phyloP scores from a whole-genome alignment of 169 alveolate species.

The Babesia sp. region DNA sequence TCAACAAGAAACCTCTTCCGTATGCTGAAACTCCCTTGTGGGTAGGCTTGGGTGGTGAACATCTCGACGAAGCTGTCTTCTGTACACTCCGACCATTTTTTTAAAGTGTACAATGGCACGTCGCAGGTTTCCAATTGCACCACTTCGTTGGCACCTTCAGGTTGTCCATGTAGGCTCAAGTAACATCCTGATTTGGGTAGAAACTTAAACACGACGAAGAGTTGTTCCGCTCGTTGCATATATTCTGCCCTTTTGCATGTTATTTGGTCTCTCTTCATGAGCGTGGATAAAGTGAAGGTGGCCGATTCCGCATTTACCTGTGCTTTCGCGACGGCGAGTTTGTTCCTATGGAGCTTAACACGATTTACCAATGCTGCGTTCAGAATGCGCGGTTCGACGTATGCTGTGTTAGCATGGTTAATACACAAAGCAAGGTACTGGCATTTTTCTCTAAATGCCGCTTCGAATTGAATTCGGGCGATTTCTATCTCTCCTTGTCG shows the following conservation, averaged over 20 bases:
- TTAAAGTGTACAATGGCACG: slow-evolving; percentile 13
- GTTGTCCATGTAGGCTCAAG: not conserved
- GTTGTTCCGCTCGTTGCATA: not conserved
- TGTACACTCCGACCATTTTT: slow-evolving; percentile 32
- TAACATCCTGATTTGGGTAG: not conserved
- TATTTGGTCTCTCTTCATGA: not conserved
- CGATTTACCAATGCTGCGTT: slow-evolving; percentile 48
- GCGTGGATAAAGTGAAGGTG: slow-evolving; percentile 9
- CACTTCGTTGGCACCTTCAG: not conserved
- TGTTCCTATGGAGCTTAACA: slow-evolving; percentile 32
- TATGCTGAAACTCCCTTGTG: slow-evolving; percentile 38
- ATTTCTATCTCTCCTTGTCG: slow-evolving; percentile 71
- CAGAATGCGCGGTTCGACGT: slow-evolving; percentile 68
- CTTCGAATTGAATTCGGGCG: slow-evolving; percentile 48
- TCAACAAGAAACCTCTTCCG: slow-evolving; percentile 34
- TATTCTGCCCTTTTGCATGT: not conserved
- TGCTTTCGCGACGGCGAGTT: not conserved
- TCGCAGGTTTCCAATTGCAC: not conserved
- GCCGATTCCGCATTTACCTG: not conserved
- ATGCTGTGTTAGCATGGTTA: slow-evolving; percentile 41
- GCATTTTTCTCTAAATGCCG: slow-evolving; percentile 39
- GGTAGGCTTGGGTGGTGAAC: slow-evolving; percentile 27
- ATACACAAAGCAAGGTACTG: slow-evolving; percentile 53
- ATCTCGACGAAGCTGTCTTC: slow-evolving; percentile 16
- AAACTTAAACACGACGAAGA: not conserved